Conservation (phyloP, 768 basidiomycete species). For the Mycena indigotica region DNA sequence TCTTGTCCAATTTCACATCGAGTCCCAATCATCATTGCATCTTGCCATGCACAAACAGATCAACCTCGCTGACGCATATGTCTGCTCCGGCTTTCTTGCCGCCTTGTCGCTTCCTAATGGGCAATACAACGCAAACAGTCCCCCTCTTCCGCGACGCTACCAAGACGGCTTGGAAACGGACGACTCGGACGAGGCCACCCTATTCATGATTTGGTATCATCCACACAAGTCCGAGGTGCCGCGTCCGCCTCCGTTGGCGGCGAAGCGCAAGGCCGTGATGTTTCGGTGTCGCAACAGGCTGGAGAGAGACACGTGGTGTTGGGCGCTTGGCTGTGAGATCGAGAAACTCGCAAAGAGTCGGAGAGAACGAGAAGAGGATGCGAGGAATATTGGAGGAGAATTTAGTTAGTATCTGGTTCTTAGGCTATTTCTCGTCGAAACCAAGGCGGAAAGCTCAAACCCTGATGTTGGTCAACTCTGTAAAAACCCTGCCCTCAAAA, state of each 20-base stretch:
- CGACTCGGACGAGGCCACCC: slow-evolving; percentile 84
- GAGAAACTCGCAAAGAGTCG: slow-evolving; percentile 73
- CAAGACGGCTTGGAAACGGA: slow-evolving; percentile 87
- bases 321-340: slow-evolving; percentile 89
- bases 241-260: slow-evolving; percentile 27
- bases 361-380: slow-evolving; percentile 60
- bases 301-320: slow-evolving; percentile 94
- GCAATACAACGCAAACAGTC: slow-evolving; percentile 60
- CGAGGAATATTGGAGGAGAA: slow-evolving; percentile 59
- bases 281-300: slow-evolving; percentile 79
- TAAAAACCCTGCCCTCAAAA: too few relatives aligned
- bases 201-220: slow-evolving; percentile 81
- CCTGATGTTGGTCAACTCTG: too few relatives aligned
- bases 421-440: too few relatives aligned
- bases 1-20: slow-evolving; percentile 71
- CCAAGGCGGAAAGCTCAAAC: too few relatives aligned
- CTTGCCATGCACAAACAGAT: slow-evolving; percentile 56
- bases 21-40: slow-evolving; percentile 58
- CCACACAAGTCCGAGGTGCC: slow-evolving; percentile 32
- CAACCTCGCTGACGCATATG: slow-evolving; percentile 72
- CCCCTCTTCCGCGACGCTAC: slow-evolving; percentile 70
- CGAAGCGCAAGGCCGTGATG: slow-evolving; percentile 61
- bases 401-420: background rate
- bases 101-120: slow-evolving; percentile 63
- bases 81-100: slow-evolving; percentile 86